Percentiles rank a stretch among this genome's conserved stretches.
phyloP scores from a whole-genome alignment of 495 filamentous ascomycete species.

The Cairneyella variabilis region DNA sequence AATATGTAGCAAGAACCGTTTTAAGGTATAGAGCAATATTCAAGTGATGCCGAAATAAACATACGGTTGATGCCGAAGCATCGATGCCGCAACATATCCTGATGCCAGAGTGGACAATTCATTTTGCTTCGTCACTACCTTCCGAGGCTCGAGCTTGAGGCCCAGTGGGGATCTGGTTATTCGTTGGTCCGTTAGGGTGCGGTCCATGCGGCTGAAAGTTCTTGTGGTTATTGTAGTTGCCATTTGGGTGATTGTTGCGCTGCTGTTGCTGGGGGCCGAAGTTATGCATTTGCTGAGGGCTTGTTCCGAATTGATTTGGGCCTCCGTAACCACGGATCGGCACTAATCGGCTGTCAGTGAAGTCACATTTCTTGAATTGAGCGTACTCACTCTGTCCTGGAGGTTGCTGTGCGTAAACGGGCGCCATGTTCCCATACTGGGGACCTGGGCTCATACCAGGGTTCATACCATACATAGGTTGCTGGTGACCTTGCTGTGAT shows the following conservation, averaged over 20 bases:
- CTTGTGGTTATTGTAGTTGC: slow-evolving; percentile 44
- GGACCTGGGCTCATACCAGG: slow-evolving; percentile 58
- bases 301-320: slow-evolving; percentile 57
- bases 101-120: slow-evolving; percentile 26
- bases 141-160: slow-evolving; percentile 40
- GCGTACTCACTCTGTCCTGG: slow-evolving; percentile 61
- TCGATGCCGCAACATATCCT: slow-evolving; percentile 18
- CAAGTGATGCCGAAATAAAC: slow-evolving; percentile 16
- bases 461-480: slow-evolving; percentile 66
- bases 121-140: slow-evolving; percentile 53
- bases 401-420: slow-evolving; percentile 60
- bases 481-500: slow-evolving; percentile 74
- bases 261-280: slow-evolving; percentile 54
- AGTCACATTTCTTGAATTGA: background rate
- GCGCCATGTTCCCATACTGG: slow-evolving; percentile 55
- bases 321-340: slow-evolving; percentile 58
- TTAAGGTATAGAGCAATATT: slow-evolving; percentile 5
- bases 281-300: slow-evolving; percentile 63
- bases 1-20: slow-evolving; percentile 23
- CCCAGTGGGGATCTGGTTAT: slow-evolving; percentile 40
- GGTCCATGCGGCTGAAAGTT: slow-evolving; percentile 47
- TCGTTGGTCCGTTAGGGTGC: slow-evolving; percentile 44
- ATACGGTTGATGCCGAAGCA: slow-evolving; percentile 23
- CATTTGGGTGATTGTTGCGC: slow-evolving; percentile 36
- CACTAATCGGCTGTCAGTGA: slow-evolving; percentile 38